Conservation (phyloP, 23 red algal genomes). For the Rhodosorus marinus region DNA sequence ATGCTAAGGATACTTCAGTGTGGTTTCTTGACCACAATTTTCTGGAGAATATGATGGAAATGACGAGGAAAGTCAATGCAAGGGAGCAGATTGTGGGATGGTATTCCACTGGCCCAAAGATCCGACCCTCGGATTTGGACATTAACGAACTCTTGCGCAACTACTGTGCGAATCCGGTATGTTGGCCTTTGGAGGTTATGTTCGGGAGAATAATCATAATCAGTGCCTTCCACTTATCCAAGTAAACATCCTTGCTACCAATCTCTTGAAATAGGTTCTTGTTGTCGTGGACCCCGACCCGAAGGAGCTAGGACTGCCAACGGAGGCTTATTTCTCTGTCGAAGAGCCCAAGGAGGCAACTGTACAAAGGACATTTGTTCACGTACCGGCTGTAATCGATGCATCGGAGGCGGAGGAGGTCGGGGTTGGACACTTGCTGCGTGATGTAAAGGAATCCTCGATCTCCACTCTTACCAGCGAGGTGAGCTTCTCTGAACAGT, state of each 20-base stretch:
- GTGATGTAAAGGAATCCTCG: slow-evolving; percentile 71
- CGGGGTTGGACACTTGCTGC: slow-evolving; percentile 77
- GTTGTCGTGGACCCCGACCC: slow-evolving; percentile 89
- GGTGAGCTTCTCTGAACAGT: too few relatives aligned
- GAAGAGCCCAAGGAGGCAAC: slow-evolving; percentile 57
- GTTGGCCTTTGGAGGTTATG: too few relatives aligned
- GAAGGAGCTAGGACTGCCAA: slow-evolving; percentile 84
- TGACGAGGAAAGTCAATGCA: slow-evolving; percentile 96
- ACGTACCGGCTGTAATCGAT: slow-evolving; percentile 76
- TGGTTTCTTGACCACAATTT: slow-evolving; percentile 97
- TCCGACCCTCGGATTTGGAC: slow-evolving; percentile 70
- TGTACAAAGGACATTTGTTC: slow-evolving; percentile 50
- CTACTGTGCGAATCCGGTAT: slow-evolving; percentile 55
- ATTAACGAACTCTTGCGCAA: slow-evolving; percentile 76
- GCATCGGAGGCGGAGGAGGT: slow-evolving; percentile 92
- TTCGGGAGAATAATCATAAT: too few relatives aligned
- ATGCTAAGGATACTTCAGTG: slow-evolving; percentile 64
- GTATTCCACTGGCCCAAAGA: slow-evolving; percentile 97
- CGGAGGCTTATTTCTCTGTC: slow-evolving; percentile 82
- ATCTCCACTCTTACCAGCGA: slow-evolving; percentile 71
- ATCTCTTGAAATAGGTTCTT: too few relatives aligned
- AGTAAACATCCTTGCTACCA: too few relatives aligned
- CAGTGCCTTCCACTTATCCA: too few relatives aligned
- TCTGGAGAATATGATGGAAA: slow-evolving; percentile 89
- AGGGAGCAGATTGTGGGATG: slow-evolving; percentile 85